These are phyloP conservation scores for Sideroxylon spinosum DNA, from an alignment of 179 eudicot species.

Conservation along the genomic window DNA sequence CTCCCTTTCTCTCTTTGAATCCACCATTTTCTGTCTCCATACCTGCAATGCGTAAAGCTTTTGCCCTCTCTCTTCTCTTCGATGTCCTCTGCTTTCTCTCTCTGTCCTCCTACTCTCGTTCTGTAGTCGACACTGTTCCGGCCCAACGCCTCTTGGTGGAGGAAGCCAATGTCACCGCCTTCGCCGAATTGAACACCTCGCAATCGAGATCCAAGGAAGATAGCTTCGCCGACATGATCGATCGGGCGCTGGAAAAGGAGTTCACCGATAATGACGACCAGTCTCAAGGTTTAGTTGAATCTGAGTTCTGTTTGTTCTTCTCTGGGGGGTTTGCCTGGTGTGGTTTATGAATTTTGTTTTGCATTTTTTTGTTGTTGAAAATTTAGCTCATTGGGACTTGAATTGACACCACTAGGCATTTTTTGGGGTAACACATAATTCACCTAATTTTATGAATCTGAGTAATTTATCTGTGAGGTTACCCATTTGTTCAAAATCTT, in stretches of 20 bases:
- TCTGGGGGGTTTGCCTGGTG: conserved; percentile 5
- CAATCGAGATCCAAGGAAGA: conserved; percentile 36
- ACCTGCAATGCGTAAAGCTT: conserved; percentile 19
- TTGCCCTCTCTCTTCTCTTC: conserved; percentile 2
- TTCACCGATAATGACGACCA: conserved; percentile 71
- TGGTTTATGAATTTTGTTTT: conserved; percentile 21
- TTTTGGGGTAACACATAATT: no score
- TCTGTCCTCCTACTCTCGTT: conserved; percentile 4
- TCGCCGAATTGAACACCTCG: conserved; percentile 11
- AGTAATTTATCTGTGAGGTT: neutral
- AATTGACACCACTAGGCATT: neutral
- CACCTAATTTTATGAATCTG: neutral
- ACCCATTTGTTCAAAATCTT: neutral
- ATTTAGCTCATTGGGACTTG: neutral
- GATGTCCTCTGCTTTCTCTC: conserved; percentile 14
- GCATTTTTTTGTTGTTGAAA: conserved; percentile 3
- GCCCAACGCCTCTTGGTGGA: neutral
- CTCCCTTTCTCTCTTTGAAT: conserved; percentile 2
- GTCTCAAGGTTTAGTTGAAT: conserved; percentile 57
- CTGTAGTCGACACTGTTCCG: neutral
- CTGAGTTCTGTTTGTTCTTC: conserved; percentile 19
- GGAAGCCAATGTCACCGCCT: conserved; percentile 24
- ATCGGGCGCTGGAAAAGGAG: conserved; percentile 85
- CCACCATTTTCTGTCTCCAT: neutral
- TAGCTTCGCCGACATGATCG: conserved; percentile 81